These are phyloP conservation scores for Fusarium ramigenum DNA, from an alignment of 2,329 filamentous ascomycete genomes.

Conservation along the genomic window DNA sequence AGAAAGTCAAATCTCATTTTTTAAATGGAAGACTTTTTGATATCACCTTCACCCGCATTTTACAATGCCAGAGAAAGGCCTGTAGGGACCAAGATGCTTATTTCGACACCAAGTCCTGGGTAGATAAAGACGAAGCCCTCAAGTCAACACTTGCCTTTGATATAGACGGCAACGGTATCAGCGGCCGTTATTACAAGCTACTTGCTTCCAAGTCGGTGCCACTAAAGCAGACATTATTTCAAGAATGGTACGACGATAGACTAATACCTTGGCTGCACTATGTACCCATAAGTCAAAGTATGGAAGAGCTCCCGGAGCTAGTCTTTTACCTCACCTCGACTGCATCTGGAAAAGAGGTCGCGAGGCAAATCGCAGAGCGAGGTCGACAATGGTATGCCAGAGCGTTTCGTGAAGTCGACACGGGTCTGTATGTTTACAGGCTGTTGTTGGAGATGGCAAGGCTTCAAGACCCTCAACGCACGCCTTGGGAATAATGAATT, in stretches of 20 bases:
- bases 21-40: neutral
- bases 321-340: slow-evolving; percentile 57
- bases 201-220: slow-evolving; percentile 57
- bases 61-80: slow-evolving; percentile 52
- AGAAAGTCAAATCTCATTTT: neutral
- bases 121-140: slow-evolving; percentile 47
- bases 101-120: slow-evolving; percentile 45
- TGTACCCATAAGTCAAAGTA: slow-evolving; percentile 58
- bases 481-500: neutral
- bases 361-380: slow-evolving; percentile 59
- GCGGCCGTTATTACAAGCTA: slow-evolving; percentile 61
- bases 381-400: slow-evolving; percentile 64
- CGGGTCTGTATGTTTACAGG: slow-evolving; percentile 63
- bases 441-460: neutral
- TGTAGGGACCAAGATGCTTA: slow-evolving; percentile 49
- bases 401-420: slow-evolving; percentile 66
- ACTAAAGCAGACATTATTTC: slow-evolving; percentile 62
- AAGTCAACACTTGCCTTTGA: slow-evolving; percentile 57
- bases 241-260: slow-evolving; percentile 67
- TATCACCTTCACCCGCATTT: slow-evolving; percentile 53
- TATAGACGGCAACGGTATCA: slow-evolving; percentile 64
- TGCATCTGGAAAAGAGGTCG: slow-evolving; percentile 57
- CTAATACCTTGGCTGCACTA: slow-evolving; percentile 66
- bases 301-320: slow-evolving; percentile 63
- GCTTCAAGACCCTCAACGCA: neutral